These are phyloP conservation scores for Brassica hybrid DNA, from an alignment of 441 rosid genomes.

Conservation along the genomic window DNA sequence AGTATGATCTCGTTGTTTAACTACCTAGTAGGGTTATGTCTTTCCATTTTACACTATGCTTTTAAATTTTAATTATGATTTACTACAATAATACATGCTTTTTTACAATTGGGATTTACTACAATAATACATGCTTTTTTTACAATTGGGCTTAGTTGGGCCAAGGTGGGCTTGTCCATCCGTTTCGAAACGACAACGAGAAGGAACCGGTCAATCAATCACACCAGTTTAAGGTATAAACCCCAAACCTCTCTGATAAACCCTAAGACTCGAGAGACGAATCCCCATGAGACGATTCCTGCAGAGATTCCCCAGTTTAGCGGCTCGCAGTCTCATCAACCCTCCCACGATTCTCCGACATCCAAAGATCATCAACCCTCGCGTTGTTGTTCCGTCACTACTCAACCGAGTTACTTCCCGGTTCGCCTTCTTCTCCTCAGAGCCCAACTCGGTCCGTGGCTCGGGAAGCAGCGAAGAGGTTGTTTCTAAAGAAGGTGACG, in stretches of 20 bases:
- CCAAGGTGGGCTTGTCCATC: neutral
- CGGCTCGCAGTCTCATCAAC: slow-evolving; percentile 21
- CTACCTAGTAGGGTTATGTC: too few species aligned
- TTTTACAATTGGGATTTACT: too few species aligned
- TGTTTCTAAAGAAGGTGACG: slow-evolving; percentile 43
- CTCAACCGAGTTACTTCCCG: slow-evolving; percentile 11
- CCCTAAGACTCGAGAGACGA: slow-evolving; percentile 13
- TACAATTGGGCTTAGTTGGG: too few species aligned
- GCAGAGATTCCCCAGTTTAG: slow-evolving; percentile 26
- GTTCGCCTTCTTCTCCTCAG: slow-evolving; percentile 39
- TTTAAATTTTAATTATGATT: too few species aligned
- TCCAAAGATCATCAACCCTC: neutral
- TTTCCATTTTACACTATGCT: too few species aligned
- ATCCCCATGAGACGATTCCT: slow-evolving; percentile 37
- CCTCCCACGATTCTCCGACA: slow-evolving; percentile 16
- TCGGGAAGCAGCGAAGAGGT: slow-evolving; percentile 6
- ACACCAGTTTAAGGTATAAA: neutral
- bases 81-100: too few species aligned
- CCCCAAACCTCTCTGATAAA: slow-evolving; percentile 7
- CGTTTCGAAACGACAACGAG: neutral
- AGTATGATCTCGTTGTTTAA: too few species aligned
- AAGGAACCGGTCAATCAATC: neutral
- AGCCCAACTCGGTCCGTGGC: slow-evolving; percentile 14
- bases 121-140: too few species aligned
- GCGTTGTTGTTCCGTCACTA: slow-evolving; percentile 22